Evolutionary conservation across 495 filamentous ascomycete genomes (phyloP).

Genomic region (Lichina pygmaea): DNA sequence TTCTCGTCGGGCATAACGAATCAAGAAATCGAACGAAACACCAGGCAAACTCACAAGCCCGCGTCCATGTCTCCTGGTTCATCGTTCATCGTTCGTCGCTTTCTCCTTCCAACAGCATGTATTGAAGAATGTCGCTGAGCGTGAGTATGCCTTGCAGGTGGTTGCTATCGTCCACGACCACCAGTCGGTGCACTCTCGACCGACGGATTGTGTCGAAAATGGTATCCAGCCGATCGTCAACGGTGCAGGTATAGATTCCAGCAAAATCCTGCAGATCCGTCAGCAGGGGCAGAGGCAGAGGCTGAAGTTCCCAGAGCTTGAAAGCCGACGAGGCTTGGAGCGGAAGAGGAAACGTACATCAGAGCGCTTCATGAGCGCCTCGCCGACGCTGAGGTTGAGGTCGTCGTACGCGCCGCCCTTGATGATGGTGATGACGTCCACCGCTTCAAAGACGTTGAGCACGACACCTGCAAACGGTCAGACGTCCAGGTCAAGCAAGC

Average conservation of each 20-base stretch:
- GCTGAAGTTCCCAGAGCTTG: not conserved
- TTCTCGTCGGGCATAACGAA: slow-evolving; percentile 1
- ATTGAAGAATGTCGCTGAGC: slow-evolving; percentile 87
- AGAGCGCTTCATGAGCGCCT: slow-evolving; percentile 64
- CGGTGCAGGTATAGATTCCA: slow-evolving; percentile 85
- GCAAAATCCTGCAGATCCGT: slow-evolving; percentile 42
- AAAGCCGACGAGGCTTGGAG: not conserved
- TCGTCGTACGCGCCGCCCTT: slow-evolving; percentile 86
- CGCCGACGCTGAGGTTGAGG: slow-evolving; percentile 60
- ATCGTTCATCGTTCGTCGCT: slow-evolving; percentile 19
- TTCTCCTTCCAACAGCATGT: slow-evolving; percentile 73
- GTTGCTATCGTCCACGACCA: slow-evolving; percentile 74
- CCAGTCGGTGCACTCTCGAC: slow-evolving; percentile 73
- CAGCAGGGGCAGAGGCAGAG: too few species aligned
- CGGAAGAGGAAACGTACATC: slow-evolving; percentile 21
- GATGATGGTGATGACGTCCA: slow-evolving; percentile 90
- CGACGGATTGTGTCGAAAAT: slow-evolving; percentile 94
- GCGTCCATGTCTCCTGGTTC: too few species aligned
- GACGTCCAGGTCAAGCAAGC: too few species aligned
- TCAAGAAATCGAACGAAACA: slow-evolving; percentile 8
- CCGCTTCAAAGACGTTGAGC: slow-evolving; percentile 91
- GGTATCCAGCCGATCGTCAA: slow-evolving; percentile 75
- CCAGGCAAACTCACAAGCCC: not conserved
- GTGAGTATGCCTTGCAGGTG: slow-evolving; percentile 73
- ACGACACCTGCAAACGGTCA: slow-evolving; percentile 28